Base-by-base conservation (phyloP, 116 monocot genomes). In the Zostera marina region DNA sequence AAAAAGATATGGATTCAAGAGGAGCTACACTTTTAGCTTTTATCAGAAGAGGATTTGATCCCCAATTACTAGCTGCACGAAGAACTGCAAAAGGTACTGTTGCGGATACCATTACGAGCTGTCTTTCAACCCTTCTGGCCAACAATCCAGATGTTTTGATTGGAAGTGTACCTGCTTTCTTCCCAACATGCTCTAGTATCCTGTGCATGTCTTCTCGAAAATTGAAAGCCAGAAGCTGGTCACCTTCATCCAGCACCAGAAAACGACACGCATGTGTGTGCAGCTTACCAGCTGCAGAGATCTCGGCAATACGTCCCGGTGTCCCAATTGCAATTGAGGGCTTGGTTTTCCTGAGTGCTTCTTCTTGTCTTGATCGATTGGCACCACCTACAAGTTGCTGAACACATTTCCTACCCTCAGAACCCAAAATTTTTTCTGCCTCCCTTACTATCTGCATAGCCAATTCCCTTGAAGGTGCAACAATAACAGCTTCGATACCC, bases 361-460 rank as follows among this genome's bases (percentile, higher is more conserved):
- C 96, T 72, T 89, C 96, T 68, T 96, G 96, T 61, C 96, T 85
- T 1, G 82, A 89, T 22, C 80, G 74, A 66, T 89, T 96, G 23
- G 96, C 94, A 58, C 96, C 96, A 1, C 96, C 96, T 12, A 96
- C 96, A 65, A 96, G 88, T 53, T 96, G 96, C 67, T 96, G 96
- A 42, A 96, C 85, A 43, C 72, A 52, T 67, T 69, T 85, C 44
- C 73, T 89, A 48, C 77, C 53, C 23, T 42, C 58, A 42, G 85
- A 78, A 47, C 89, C 89, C 42, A 96, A 68, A 11, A 96, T 42
- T 44, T 68, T 79, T 70, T 96, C 94, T 22, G 73, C 75, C 55
- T 88, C 85, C 64, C 96, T 77, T 49, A 96, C 82, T 57, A 96
- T 96, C 65, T 89, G 96, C 96, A 96, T 96, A 1, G 79, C 96